phyloP scores from a whole-genome alignment of 306 rosid genomes.

The Dryas alaskensis region DNA sequence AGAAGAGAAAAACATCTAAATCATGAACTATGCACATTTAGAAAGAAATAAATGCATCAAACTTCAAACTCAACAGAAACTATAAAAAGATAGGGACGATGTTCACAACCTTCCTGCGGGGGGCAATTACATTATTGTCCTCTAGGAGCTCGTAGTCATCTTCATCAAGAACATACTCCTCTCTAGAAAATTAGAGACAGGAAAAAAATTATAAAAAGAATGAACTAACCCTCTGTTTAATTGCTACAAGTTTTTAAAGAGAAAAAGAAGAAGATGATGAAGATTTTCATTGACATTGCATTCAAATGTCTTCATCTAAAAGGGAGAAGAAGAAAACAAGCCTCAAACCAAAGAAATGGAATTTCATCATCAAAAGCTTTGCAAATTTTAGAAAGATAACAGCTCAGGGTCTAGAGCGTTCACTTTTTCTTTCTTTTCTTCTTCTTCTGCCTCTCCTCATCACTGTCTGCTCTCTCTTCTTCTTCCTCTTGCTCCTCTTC shows the following conservation, averaged over 20 bases:
- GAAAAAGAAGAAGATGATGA: background rate
- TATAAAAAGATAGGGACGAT: constrained; percentile 1
- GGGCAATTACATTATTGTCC: constrained; percentile 79
- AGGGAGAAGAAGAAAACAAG: background rate
- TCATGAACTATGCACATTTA: background rate
- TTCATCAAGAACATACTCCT: constrained; percentile 89
- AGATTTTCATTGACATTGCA: background rate
- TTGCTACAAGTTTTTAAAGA: background rate
- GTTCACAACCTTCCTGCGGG: constrained; percentile 73
- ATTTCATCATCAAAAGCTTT: background rate
- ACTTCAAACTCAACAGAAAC: constrained; percentile 2
- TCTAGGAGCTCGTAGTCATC: constrained; percentile 92
- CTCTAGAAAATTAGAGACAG: constrained; percentile 47
- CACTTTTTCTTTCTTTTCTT: constrained; percentile 93
- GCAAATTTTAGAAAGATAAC: background rate
- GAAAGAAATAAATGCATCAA: constrained; percentile 5
- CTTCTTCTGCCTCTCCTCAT: constrained; percentile 90
- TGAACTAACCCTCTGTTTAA: background rate
- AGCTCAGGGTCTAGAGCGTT: constrained; percentile 12
- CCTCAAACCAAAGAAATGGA: background rate
- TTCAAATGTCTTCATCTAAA: background rate
- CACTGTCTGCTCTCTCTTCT: constrained; percentile 74
- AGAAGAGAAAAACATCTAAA: background rate
- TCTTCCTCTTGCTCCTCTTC: constrained; percentile 81
- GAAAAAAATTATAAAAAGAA: constrained; percentile 19